phyloP scores from a whole-genome alignment of 1,284 basidiomycete genomes.

The Polyporus tsugae region DNA sequence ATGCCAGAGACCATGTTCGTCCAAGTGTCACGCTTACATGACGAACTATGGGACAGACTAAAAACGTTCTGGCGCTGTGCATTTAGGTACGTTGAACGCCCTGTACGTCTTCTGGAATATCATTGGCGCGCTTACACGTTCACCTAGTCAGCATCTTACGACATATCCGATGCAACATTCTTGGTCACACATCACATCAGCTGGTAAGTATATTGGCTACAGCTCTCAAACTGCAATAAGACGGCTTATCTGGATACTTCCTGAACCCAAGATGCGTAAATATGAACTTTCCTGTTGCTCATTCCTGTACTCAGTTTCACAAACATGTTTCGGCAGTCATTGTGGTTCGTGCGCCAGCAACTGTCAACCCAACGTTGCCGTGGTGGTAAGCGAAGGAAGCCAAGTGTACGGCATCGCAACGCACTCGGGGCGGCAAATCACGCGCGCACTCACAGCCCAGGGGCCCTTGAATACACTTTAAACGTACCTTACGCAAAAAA shows the following conservation, averaged over 20 bases:
- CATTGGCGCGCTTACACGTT: neutral
- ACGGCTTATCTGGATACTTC: too few species aligned
- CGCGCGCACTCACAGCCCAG: neutral
- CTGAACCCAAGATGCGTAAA: too few species aligned
- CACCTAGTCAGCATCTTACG: neutral
- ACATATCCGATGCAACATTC: neutral
- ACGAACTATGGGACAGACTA: neutral
- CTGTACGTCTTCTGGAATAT: neutral
- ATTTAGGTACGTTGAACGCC: too few species aligned
- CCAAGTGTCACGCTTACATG: neutral
- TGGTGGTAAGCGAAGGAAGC: neutral
- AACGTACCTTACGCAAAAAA: neutral
- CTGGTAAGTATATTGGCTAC: neutral
- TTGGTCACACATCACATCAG: neutral
- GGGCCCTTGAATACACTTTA: neutral
- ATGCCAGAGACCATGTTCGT: neutral
- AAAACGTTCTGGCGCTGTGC: neutral
- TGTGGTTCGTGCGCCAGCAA: too few species aligned
- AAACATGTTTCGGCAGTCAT: too few species aligned
- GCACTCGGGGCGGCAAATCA: neutral
- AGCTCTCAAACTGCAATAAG: neutral
- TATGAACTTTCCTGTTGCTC: too few species aligned
- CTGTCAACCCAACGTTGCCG: too few species aligned
- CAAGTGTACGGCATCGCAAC: neutral
- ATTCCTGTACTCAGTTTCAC: too few species aligned